A percentile compares a stretch with the other conserved stretches of the same genome.
phyloP scores from a whole-genome alignment of 2,329 filamentous ascomycete species.

The Pseudocercospora macadamiae region DNA sequence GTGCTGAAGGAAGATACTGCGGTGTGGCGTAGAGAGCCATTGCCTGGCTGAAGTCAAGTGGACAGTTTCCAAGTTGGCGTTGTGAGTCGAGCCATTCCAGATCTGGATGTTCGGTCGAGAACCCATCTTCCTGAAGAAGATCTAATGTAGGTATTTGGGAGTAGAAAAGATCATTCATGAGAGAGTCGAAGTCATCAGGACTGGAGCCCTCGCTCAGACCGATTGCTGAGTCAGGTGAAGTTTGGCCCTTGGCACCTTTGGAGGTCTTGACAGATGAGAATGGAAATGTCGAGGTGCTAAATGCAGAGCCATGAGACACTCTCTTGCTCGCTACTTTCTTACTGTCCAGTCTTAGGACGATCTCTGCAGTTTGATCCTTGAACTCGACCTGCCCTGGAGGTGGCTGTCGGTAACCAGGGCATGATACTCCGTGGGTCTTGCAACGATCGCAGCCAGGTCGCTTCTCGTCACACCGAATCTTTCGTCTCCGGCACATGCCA shows the following conservation, averaged over 20 bases:
- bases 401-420: conserved; percentile 36
- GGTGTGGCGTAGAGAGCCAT: conserved; percentile 15
- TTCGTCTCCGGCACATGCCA: conserved; percentile 36
- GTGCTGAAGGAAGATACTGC: conserved; percentile 17
- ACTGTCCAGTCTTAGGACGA: conserved; percentile 19
- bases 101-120: neutral
- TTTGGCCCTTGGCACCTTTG: neutral
- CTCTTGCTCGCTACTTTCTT: conserved; percentile 15
- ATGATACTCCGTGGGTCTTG: conserved; percentile 35
- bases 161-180: neutral
- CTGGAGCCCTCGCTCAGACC: neutral
- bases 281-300: neutral
- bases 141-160: neutral
- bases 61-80: neutral
- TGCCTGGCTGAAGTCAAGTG: conserved; percentile 12
- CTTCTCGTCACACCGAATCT: conserved; percentile 38
- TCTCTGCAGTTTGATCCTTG: conserved; percentile 32
- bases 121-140: neutral
- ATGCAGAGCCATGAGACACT: neutral
- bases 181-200: neutral
- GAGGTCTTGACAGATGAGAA: neutral
- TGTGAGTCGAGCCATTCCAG: neutral
- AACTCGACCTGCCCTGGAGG: conserved; percentile 32
- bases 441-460: conserved; percentile 36
- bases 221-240: neutral